phyloP scores from a whole-genome alignment of 73 alveolate genomes.

The Blepharisma japonicum region DNA sequence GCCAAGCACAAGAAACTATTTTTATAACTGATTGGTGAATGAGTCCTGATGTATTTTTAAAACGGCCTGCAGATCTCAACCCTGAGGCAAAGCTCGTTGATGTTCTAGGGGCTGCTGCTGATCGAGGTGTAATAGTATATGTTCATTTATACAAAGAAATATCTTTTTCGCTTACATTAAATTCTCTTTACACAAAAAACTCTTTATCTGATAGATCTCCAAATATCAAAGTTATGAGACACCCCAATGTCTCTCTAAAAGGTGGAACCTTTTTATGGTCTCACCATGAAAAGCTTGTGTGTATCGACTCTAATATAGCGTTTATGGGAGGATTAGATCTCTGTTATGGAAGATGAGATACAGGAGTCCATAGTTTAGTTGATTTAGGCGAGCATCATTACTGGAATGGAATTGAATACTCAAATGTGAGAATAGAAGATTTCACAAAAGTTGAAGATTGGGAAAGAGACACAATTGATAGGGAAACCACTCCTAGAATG shows the following conservation, averaged over 20 bases:
- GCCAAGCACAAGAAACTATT: constrained; percentile 65
- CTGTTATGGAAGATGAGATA: constrained; percentile 95
- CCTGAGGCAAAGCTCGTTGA: constrained; percentile 8
- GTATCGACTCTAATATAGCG: constrained; percentile 79
- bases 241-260: constrained; percentile 63
- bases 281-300: constrained; percentile 93
- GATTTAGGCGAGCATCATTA: constrained; percentile 64
- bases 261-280: constrained; percentile 77
- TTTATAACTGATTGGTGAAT: constrained; percentile 98
- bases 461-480: constrained; percentile 54
- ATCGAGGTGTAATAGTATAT: constrained; percentile 83
- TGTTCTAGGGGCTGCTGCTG: constrained; percentile 50
- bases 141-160: constrained; percentile 71
- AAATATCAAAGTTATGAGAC: constrained; percentile 83
- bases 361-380: constrained; percentile 66
- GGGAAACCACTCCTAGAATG: constrained; percentile 69
- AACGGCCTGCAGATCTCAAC: constrained; percentile 52
- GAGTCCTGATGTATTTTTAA: constrained; percentile 83
- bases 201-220: constrained; percentile 61
- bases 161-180: constrained; percentile 66
- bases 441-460: constrained; percentile 64
- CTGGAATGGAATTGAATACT: constrained; percentile 50
- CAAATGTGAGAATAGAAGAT: constrained; percentile 82
- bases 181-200: constrained; percentile 68
- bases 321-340: constrained; percentile 95